phyloP scores from a whole-genome alignment of 495 filamentous ascomycete species.

The Podospora anserina region DNA sequence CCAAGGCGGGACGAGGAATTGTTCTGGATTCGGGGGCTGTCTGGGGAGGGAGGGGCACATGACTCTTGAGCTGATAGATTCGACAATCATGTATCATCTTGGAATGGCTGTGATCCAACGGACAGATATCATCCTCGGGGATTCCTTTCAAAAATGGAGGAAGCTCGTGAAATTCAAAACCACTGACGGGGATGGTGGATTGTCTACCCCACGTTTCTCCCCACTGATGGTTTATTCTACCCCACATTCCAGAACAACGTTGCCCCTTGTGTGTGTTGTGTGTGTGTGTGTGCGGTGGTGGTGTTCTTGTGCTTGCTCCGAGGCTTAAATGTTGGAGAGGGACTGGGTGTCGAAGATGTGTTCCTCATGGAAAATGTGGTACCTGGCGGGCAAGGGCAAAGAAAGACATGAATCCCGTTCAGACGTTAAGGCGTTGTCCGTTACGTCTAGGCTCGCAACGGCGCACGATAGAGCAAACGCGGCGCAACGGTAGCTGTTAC shows the following conservation, averaged over 20 bases:
- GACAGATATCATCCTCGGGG: too few species aligned
- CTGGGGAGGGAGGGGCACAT: not conserved
- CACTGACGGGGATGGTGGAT: too few species aligned
- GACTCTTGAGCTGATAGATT: not conserved
- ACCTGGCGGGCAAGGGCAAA: not conserved
- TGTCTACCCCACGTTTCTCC: too few species aligned
- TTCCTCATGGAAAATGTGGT: not conserved
- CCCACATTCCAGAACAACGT: not conserved
- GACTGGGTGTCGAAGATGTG: too few species aligned
- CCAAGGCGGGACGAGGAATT: too few species aligned
- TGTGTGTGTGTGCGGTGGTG: not conserved
- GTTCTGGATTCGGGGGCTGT: too few species aligned
- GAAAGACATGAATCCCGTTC: not conserved
- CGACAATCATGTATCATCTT: not conserved
- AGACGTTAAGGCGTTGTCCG: not conserved
- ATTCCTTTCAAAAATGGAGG: too few species aligned
- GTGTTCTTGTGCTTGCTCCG: not conserved
- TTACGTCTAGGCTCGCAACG: not conserved
- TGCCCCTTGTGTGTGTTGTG: not conserved
- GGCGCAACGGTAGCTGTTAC: not conserved
- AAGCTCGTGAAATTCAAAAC: too few species aligned
- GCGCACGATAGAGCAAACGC: not conserved
- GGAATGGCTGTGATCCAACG: too few species aligned
- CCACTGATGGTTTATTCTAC: not conserved
- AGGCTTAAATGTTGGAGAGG: not conserved